Evolutionary conservation across 306 rosid genomes (phyloP).

Genomic region (Vigna trinervia): DNA sequence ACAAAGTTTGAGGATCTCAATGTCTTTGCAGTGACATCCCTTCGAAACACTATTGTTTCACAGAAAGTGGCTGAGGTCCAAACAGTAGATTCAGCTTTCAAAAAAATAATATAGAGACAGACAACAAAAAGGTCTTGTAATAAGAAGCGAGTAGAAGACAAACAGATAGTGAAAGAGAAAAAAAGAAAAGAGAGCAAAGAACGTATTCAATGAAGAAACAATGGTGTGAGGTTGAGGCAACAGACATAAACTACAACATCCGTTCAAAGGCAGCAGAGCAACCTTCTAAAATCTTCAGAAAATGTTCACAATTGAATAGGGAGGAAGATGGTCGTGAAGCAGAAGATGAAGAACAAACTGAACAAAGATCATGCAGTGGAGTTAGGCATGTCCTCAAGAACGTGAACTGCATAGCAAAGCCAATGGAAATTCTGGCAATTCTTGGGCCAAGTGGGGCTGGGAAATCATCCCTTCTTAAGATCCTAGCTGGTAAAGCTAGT

Average conservation of each 20-base stretch:
- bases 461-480: conserved; percentile 81
- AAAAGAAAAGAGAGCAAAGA: conserved; percentile 30
- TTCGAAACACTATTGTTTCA: conserved; percentile 40
- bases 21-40: conserved; percentile 34
- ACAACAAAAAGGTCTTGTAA: conserved; percentile 36
- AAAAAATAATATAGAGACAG: conserved; percentile 34
- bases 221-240: conserved; percentile 80
- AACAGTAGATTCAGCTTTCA: conserved; percentile 25
- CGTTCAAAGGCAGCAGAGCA: conserved; percentile 42
- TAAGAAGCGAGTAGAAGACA: conserved; percentile 34
- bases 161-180: conserved; percentile 7
- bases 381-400: conserved; percentile 66
- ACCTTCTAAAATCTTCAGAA: conserved; percentile 58
- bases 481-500: conserved; percentile 67
- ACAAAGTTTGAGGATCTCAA: conserved; percentile 43
- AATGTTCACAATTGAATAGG: conserved; percentile 27
- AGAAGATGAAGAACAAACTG: conserved; percentile 46
- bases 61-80: conserved; percentile 42
- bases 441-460: conserved; percentile 97
- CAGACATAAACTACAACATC: conserved; percentile 67
- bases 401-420: conserved; percentile 67
- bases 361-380: conserved; percentile 42
- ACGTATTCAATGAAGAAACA: conserved; percentile 69
- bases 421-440: conserved; percentile 80
- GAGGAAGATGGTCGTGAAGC: conserved; percentile 42